Percentiles rank a stretch among this genome's conserved stretches.
Evolutionary conservation across 306 rosid species (phyloP).

Genomic region (Inga leiocalycina): DNA sequence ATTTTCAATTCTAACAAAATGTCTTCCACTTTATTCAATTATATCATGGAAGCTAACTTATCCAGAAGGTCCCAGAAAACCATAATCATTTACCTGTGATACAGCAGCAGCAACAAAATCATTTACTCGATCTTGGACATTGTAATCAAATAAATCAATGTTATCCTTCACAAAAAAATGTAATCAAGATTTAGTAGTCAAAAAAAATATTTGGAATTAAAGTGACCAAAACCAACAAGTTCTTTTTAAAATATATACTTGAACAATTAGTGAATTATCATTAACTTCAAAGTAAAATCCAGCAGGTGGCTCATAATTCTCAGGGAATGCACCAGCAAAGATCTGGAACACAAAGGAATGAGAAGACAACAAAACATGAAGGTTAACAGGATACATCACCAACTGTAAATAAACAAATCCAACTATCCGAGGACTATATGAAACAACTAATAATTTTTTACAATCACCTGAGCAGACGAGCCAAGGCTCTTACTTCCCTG

Average conservation of each 20-base stretch:
- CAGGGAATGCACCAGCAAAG: slow-evolving; percentile 74
- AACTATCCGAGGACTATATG: slow-evolving; percentile 22
- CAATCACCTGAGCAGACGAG: slow-evolving; percentile 66
- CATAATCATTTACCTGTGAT: slow-evolving; percentile 61
- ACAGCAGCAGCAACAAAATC: slow-evolving; percentile 82
- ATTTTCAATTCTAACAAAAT: background rate
- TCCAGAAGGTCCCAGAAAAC: slow-evolving; percentile 29
- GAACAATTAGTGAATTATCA: slow-evolving; percentile 60
- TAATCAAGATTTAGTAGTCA: slow-evolving; percentile 36
- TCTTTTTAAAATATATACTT: slow-evolving; percentile 47
- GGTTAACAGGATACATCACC: slow-evolving; percentile 12
- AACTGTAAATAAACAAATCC: slow-evolving; percentile 17
- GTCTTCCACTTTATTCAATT: slow-evolving; percentile 1
- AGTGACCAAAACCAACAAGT: slow-evolving; percentile 32
- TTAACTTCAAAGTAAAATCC: slow-evolving; percentile 74
- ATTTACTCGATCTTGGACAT: slow-evolving; percentile 72
- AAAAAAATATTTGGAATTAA: slow-evolving; percentile 18
- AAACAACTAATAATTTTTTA: background rate
- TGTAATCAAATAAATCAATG: slow-evolving; percentile 68
- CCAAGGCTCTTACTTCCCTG: slow-evolving; percentile 76
- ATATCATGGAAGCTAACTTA: slow-evolving; percentile 16
- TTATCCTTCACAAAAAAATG: slow-evolving; percentile 60
- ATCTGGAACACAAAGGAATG: slow-evolving; percentile 49
- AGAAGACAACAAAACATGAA: slow-evolving; percentile 17
- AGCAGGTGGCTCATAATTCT: slow-evolving; percentile 76